Percentiles rank a stretch among this genome's conserved stretches.
These are phyloP conservation scores for Shiraia sp. DNA, from an alignment of 2,329 filamentous ascomycete species.

Conservation along the genomic window DNA sequence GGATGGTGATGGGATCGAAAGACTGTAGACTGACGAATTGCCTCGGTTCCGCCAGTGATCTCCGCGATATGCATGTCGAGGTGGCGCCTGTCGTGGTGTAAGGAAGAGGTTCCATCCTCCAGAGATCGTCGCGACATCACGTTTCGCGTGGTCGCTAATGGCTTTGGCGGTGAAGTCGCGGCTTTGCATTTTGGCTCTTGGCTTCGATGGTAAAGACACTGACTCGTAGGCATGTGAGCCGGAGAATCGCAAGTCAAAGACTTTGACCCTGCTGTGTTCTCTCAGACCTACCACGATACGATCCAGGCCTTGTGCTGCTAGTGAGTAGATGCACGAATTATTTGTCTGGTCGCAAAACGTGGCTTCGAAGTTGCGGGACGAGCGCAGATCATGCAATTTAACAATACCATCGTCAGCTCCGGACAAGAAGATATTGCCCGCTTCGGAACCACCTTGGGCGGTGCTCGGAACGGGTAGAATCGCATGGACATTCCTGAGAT, in stretches of 20 bases:
- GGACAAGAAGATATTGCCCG: slow-evolving; percentile 60
- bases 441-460: slow-evolving; percentile 33
- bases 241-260: slow-evolving; percentile 63
- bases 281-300: slow-evolving; percentile 61
- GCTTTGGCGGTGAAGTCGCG: slow-evolving; percentile 19
- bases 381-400: slow-evolving; percentile 65
- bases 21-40: slow-evolving; percentile 52
- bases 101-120: slow-evolving; percentile 54
- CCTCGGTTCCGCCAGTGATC: slow-evolving; percentile 21
- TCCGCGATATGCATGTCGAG: slow-evolving; percentile 15
- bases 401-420: slow-evolving; percentile 62
- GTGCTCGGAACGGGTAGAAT: slow-evolving; percentile 47
- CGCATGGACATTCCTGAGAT: too few species aligned
- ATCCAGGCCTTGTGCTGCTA: slow-evolving; percentile 60
- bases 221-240: slow-evolving; percentile 47
- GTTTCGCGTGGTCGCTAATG: slow-evolving; percentile 11
- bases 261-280: slow-evolving; percentile 62
- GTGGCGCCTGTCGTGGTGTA: slow-evolving; percentile 37
- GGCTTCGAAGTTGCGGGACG: slow-evolving; percentile 51
- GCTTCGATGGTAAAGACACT: slow-evolving; percentile 23
- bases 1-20: slow-evolving; percentile 50
- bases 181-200: slow-evolving; percentile 1
- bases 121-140: slow-evolving; percentile 5
- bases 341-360: slow-evolving; percentile 61
- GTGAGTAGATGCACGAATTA: slow-evolving; percentile 61